Base-by-base conservation (phyloP, 495 filamentous ascomycete species). In the Xylaria scruposa region DNA sequence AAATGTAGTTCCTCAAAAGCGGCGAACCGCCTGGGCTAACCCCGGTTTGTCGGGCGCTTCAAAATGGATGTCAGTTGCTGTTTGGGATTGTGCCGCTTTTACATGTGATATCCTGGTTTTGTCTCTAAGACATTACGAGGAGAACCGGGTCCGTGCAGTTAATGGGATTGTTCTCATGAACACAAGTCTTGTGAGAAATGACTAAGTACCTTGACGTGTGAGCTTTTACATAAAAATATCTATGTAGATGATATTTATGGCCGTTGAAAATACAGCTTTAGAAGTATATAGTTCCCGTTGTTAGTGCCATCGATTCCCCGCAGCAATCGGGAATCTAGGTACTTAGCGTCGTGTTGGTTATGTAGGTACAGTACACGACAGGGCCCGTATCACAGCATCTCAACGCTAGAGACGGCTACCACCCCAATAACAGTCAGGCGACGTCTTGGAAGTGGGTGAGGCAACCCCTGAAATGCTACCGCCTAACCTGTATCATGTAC, bases 51-150 rank as follows among this genome's bases (percentile, higher is more conserved):
- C n/a, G n/a, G n/a, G n/a, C n/a, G n/a, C n/a, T n/a, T n/a, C n/a
- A n/a, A n/a, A n/a, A n/a, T n/a, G n/a, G n/a, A n/a, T n/a, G n/a
- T n/a, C n/a, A n/a, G n/a, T n/a, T n/a, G 12, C 29, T 58, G 53
- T 58, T 58, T 15, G 26, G 53, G 53, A 58, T 58, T 56, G 53
- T 56, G 53, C 53, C 53, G 53, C 53, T 56, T 56, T 56, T 56
- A 56, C 53, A 56, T 56, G 53, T 56, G 53, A 56, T 5, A 31
- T 31, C 53, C 53, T 56, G 53, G 47, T 51, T 17, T 10, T 51
- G 47, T 51, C 47, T 51, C 29, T 3, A 31, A 21, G n/a, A 51
- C n/a, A 51, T 51, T 31, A 49, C 46, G 46, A 49, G 46, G 9
- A 24, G 47, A 51, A 9, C 47, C 47, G n/a, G 47, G 47, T 24